These are phyloP conservation scores for Xylariaceae sp. DNA, from an alignment of 2,329 filamentous ascomycete genomes.

Conservation along the genomic window DNA sequence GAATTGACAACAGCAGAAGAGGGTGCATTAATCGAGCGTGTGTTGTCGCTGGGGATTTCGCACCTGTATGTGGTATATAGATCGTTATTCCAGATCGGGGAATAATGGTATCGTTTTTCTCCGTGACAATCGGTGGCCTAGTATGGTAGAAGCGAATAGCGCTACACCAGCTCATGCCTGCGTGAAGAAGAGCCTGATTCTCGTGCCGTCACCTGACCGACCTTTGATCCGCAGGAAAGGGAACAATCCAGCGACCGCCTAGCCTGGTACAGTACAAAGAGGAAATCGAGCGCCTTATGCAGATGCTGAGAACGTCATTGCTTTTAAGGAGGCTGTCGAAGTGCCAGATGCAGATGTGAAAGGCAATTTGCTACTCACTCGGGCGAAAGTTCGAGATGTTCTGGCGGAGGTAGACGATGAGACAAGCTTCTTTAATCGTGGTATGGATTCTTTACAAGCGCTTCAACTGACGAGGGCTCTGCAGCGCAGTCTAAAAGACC, in stretches of 20 bases:
- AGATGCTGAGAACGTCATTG: neutral
- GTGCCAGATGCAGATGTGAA: neutral
- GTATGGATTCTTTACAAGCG: conserved; percentile 16
- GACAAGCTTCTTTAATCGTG: conserved; percentile 13
- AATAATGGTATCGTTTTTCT: too few species aligned
- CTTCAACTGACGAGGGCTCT: conserved; percentile 12
- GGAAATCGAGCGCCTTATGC: neutral
- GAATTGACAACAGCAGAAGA: conserved; percentile 16
- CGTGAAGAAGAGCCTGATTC: conserved; percentile 19
- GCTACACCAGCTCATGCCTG: conserved; percentile 20
- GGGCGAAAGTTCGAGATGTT: neutral
- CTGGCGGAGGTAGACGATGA: conserved; percentile 1
- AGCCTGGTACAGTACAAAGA: neutral
- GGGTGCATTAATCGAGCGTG: conserved; percentile 21
- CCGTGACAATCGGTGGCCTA: too few species aligned
- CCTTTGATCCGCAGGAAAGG: neutral
- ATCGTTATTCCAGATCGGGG: too few species aligned
- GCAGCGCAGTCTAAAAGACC: neutral
- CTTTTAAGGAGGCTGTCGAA: neutral
- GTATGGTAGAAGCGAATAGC: conserved; percentile 21
- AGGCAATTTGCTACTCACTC: neutral
- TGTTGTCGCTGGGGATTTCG: too few species aligned
- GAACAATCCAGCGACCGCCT: neutral
- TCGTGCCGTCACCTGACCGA: conserved; percentile 2
- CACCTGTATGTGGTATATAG: too few species aligned